Percentiles rank a stretch among this genome's conserved stretches.
Conservation (phyloP, 169 alveolate genomes). For the Babesia microti region DNA sequence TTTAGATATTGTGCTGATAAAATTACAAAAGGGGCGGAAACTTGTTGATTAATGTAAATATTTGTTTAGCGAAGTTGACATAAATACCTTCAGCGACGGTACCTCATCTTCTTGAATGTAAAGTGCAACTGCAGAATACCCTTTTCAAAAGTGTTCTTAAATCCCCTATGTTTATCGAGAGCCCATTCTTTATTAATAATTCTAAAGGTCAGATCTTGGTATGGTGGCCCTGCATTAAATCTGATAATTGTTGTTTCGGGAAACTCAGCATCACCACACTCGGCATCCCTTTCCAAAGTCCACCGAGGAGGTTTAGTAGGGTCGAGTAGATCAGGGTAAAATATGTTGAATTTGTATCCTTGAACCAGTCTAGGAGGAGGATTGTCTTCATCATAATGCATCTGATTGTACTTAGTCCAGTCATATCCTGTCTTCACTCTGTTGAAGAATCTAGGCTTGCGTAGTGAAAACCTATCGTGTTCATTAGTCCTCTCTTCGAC, state of each 20-base stretch:
- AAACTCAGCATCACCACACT: slow-evolving; percentile 18
- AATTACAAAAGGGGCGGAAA: slow-evolving; percentile 1
- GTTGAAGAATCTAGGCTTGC: slow-evolving; percentile 86
- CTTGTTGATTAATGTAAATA: neutral
- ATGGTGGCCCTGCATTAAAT: slow-evolving; percentile 95
- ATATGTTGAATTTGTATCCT: slow-evolving; percentile 93
- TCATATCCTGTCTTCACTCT: slow-evolving; percentile 87
- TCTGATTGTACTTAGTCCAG: slow-evolving; percentile 92
- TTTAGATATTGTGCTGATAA: neutral
- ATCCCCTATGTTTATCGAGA: slow-evolving; percentile 77
- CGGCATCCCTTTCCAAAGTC: slow-evolving; percentile 73
- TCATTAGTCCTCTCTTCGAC: slow-evolving; percentile 14
- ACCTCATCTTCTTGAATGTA: slow-evolving; percentile 78
- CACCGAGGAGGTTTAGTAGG: slow-evolving; percentile 86
- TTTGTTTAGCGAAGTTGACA: slow-evolving; percentile 1
- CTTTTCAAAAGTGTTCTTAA: slow-evolving; percentile 74
- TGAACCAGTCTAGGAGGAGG: slow-evolving; percentile 94
- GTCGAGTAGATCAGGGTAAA: slow-evolving; percentile 87
- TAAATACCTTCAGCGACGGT: slow-evolving; percentile 68
- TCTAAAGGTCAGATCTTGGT: slow-evolving; percentile 89
- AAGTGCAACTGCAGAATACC: slow-evolving; percentile 83
- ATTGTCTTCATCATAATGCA: slow-evolving; percentile 90
- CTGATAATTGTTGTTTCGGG: slow-evolving; percentile 74
- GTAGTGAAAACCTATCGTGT: slow-evolving; percentile 9
- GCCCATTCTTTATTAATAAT: slow-evolving; percentile 94